phyloP scores from a whole-genome alignment of 176 grass and related monocot genomes.

The Carex cristatella region DNA sequence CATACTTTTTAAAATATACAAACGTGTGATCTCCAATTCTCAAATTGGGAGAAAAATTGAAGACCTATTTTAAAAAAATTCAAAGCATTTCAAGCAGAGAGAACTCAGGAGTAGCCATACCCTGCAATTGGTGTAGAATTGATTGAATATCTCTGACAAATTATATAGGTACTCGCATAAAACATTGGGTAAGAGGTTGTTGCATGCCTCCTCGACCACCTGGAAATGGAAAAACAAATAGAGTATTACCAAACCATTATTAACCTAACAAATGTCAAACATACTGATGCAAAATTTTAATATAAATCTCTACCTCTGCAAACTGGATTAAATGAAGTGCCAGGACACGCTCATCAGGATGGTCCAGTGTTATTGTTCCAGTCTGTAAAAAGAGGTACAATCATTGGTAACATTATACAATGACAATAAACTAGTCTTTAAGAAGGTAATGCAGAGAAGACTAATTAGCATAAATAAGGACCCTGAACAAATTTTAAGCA shows the following conservation, averaged over 20 bases:
- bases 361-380: constrained; percentile 47
- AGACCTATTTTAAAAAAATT: neutral
- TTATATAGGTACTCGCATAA: constrained; percentile 96
- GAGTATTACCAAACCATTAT: neutral
- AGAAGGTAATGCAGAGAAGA: neutral
- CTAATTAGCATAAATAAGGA: neutral
- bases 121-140: constrained; percentile 88
- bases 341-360: constrained; percentile 76
- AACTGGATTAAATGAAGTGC: constrained; percentile 84
- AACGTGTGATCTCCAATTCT: neutral
- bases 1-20: neutral
- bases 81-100: neutral
- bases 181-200: constrained; percentile 78
- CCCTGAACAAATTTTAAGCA: neutral
- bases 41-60: neutral
- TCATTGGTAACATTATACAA: neutral
- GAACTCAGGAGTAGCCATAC: constrained; percentile 31
- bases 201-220: constrained; percentile 88
- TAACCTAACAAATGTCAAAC: neutral
- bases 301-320: constrained; percentile 49
- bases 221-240: constrained; percentile 35
- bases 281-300: neutral
- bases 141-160: constrained; percentile 86
- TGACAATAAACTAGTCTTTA: neutral
- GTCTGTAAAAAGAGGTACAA: constrained; percentile 38